Evolutionary conservation across 129 eudicot genomes (phyloP).

Genomic region (Chrysanthemum lavandulifolium): DNA sequence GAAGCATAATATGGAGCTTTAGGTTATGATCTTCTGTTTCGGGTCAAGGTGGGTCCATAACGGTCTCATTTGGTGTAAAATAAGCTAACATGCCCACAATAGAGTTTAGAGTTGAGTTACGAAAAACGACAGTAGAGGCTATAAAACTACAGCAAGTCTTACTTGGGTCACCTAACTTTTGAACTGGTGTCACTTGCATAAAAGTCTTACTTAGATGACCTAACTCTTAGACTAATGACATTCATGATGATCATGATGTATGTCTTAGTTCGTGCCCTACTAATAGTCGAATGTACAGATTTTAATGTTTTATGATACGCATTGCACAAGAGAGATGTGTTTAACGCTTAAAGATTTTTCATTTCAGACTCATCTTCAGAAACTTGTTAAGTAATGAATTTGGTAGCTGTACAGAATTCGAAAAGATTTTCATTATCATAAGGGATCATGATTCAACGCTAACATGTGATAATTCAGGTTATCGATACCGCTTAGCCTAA

Average conservation of each 20-base stretch:
- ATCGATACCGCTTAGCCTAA: constrained; percentile 70
- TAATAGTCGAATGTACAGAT: background rate
- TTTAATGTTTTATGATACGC: too few species aligned
- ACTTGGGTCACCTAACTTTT: background rate
- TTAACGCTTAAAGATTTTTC: background rate
- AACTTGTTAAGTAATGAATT: constrained; percentile 8
- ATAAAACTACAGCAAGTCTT: background rate
- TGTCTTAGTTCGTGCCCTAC: background rate
- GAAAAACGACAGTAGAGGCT: background rate
- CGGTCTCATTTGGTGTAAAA: background rate
- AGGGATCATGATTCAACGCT: constrained; percentile 39
- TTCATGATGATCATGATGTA: background rate
- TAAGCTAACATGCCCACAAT: background rate
- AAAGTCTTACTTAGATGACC: too few species aligned
- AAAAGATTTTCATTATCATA: constrained; percentile 31
- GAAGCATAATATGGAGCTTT: background rate
- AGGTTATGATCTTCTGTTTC: background rate
- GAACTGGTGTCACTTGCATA: background rate
- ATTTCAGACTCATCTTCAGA: background rate
- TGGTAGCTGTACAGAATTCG: constrained; percentile 28
- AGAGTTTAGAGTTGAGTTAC: too few species aligned
- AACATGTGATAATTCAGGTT: constrained; percentile 68
- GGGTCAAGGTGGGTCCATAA: constrained; percentile 2
- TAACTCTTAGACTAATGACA: too few species aligned
- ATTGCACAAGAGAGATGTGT: too few species aligned